Evolutionary conservation across 345 rosid genomes (phyloP).

Genomic region (Heritiera littoralis): DNA sequence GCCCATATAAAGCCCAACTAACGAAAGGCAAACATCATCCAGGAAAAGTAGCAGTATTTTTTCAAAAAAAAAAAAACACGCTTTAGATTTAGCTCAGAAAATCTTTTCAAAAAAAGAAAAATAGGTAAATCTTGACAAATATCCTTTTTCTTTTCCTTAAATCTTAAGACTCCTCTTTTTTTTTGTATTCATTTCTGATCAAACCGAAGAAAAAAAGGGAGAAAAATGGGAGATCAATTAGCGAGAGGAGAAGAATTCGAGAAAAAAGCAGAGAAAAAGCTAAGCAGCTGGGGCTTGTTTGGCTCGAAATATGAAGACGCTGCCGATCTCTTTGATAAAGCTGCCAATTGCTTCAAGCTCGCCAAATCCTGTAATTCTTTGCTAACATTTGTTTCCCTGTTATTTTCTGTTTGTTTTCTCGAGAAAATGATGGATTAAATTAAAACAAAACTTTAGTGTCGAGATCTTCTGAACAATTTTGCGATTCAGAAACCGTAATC

Average conservation of each 20-base stretch:
- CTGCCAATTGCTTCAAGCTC: conserved; percentile 72
- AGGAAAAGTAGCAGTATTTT: not conserved
- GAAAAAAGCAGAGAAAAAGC: conserved; percentile 74
- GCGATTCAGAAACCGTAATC: not conserved
- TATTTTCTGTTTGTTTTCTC: not conserved
- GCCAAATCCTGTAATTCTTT: conserved; percentile 57
- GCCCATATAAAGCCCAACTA: not conserved
- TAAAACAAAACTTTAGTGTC: not conserved
- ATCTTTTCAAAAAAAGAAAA: not conserved
- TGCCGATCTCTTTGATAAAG: conserved; percentile 74
- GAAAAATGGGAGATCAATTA: conserved; percentile 56
- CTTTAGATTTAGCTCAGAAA: not conserved
- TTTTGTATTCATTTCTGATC: not conserved
- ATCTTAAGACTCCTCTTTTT: not conserved
- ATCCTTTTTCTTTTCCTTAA: not conserved
- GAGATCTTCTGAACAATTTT: not conserved
- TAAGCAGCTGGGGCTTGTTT: conserved; percentile 59
- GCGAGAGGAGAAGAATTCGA: conserved; percentile 63
- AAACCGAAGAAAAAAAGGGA: not conserved
- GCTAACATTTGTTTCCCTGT: not conserved
- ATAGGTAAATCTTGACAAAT: not conserved
- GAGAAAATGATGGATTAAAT: not conserved
- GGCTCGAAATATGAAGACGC: conserved; percentile 72
- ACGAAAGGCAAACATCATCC: not conserved
- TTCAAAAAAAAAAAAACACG: not conserved